phyloP scores from a whole-genome alignment of 1,284 basidiomycete species.

The Sporisorium reilianum region DNA sequence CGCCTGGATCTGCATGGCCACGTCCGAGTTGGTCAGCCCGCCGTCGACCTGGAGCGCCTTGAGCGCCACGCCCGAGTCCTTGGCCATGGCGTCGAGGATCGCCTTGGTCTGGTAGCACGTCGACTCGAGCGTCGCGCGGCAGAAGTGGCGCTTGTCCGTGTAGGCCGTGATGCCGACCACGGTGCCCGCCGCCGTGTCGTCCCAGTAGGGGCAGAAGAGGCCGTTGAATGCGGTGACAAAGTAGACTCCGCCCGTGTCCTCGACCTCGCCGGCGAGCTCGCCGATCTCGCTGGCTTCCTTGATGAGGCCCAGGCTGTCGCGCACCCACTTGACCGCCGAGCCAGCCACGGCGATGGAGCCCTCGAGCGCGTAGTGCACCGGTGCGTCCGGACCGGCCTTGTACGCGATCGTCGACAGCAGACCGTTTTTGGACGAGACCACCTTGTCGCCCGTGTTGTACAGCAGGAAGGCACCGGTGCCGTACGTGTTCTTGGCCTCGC shows the following conservation, averaged over 20 bases:
- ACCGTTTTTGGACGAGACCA: constrained; percentile 86
- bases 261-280: constrained; percentile 80
- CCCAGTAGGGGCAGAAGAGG: constrained; percentile 88
- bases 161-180: constrained; percentile 86
- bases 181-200: constrained; percentile 83
- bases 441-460: constrained; percentile 89
- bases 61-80: constrained; percentile 80
- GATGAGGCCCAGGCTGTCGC: constrained; percentile 90
- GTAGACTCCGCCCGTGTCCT: constrained; percentile 90
- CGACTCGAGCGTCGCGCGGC: constrained; percentile 87
- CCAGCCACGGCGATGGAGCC: constrained; percentile 96
- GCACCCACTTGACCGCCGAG: constrained; percentile 93
- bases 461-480: constrained; percentile 94
- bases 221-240: constrained; percentile 97
- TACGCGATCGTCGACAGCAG: constrained; percentile 95
- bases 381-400: constrained; percentile 82
- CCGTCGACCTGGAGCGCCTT: constrained; percentile 91
- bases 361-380: constrained; percentile 91
- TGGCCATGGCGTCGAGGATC: constrained; percentile 91
- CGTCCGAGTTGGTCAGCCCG: constrained; percentile 72
- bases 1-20: constrained; percentile 91
- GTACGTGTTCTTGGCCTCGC: constrained; percentile 70
- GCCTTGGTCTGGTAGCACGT: constrained; percentile 85
- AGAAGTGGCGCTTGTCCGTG: constrained; percentile 92
- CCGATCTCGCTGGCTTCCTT: constrained; percentile 86